Conservation (phyloP, 2,329 filamentous ascomycete species). For the Penicillium occitanis region DNA sequence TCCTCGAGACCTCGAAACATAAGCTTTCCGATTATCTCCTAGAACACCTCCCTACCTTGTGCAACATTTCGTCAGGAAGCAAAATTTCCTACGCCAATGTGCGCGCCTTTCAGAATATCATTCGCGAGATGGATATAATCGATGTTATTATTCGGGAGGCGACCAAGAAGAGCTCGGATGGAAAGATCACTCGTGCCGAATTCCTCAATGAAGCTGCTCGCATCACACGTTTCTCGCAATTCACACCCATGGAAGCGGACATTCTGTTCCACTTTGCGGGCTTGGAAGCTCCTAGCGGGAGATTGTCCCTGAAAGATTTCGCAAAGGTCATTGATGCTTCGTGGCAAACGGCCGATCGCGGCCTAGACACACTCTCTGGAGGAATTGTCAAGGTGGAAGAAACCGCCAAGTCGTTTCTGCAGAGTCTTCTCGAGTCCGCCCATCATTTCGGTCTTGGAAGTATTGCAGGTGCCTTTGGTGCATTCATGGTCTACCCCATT, state of each 20-base stretch:
- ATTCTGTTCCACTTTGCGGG: slow-evolving; percentile 98
- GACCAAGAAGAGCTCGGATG: slow-evolving; percentile 76
- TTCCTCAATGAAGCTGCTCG: slow-evolving; percentile 92
- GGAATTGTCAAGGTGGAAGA: slow-evolving; percentile 53
- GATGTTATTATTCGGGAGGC: slow-evolving; percentile 90
- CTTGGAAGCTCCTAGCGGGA: slow-evolving; percentile 82
- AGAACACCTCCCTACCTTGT: slow-evolving; percentile 84
- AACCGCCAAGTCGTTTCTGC: slow-evolving; percentile 56
- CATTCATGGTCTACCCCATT: slow-evolving; percentile 99
- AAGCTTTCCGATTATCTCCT: slow-evolving; percentile 97
- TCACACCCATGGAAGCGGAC: slow-evolving; percentile 98
- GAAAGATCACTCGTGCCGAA: slow-evolving; percentile 89
- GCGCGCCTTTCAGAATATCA: slow-evolving; percentile 95
- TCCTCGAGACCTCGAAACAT: slow-evolving; percentile 85
- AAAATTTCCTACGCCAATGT: slow-evolving; percentile 98
- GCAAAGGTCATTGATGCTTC: slow-evolving; percentile 91
- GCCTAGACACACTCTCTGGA: slow-evolving; percentile 51
- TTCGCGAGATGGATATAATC: slow-evolving; percentile 95
- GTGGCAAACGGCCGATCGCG: slow-evolving; percentile 65
- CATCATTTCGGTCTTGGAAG: slow-evolving; percentile 92
- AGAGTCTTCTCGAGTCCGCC: slow-evolving; percentile 69
- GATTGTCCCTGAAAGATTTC: slow-evolving; percentile 80
- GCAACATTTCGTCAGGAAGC: slow-evolving; percentile 87
- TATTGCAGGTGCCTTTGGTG: slow-evolving; percentile 91
- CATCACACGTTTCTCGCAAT: slow-evolving; percentile 89